Conservation (phyloP, 176 grass and related monocot genomes). For the Tuctoria greenei region DNA sequence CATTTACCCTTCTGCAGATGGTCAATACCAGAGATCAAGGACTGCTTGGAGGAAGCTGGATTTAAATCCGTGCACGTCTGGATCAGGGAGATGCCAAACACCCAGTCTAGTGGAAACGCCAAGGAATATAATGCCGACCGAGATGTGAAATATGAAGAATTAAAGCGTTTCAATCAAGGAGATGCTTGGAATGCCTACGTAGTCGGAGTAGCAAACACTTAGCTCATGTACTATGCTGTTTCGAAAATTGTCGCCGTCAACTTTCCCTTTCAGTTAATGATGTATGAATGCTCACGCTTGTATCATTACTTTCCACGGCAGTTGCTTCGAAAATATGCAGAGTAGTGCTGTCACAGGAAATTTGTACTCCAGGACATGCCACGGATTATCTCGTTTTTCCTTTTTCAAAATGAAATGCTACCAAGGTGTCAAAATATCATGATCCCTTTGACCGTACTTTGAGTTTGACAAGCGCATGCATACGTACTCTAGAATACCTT, state of each 20-base stretch:
- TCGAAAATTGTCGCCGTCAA: neutral
- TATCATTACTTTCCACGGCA: neutral
- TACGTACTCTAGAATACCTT: neutral
- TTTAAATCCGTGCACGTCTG: slow-evolving; percentile 67
- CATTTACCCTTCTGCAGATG: slow-evolving; percentile 53
- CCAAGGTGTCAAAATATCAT: neutral
- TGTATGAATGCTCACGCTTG: neutral
- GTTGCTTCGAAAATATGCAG: neutral
- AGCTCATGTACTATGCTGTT: slow-evolving; percentile 5
- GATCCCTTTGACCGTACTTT: neutral
- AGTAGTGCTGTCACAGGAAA: neutral
- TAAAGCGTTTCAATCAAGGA: slow-evolving; percentile 63
- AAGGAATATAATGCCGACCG: slow-evolving; percentile 61
- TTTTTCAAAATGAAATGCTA: neutral
- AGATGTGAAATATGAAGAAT: slow-evolving; percentile 82
- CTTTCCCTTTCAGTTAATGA: neutral
- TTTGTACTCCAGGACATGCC: neutral
- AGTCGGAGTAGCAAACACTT: slow-evolving; percentile 67
- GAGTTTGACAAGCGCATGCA: no score
- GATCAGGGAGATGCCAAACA: slow-evolving; percentile 85
- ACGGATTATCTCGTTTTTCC: neutral
- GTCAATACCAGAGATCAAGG: slow-evolving; percentile 90
- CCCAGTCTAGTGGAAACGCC: slow-evolving; percentile 50
- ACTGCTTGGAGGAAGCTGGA: slow-evolving; percentile 88
- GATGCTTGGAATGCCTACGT: slow-evolving; percentile 92